A percentile compares a stretch with the other conserved stretches of the same genome.
phyloP scores from a whole-genome alignment of 192 early-diverging fungal genomes.

The Umbelopsis ramanniana region DNA sequence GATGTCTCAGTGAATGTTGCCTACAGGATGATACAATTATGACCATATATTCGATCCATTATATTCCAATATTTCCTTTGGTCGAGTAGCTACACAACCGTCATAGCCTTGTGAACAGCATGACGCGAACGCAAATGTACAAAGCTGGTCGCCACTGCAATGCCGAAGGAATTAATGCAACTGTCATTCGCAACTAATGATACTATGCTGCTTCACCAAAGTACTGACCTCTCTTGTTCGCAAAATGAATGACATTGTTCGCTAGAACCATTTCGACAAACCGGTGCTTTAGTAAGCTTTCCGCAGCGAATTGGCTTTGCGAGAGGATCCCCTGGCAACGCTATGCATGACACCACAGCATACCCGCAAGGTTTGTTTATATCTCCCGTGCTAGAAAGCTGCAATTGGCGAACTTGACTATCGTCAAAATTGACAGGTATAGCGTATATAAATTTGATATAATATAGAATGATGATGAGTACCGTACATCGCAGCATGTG shows the following conservation, averaged over 20 bases:
- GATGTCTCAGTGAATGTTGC: neutral
- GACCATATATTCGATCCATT: neutral
- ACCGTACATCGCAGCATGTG: neutral
- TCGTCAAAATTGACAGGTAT: neutral
- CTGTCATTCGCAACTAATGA: neutral
- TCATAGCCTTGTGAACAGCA: constrained; percentile 20
- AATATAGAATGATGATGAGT: neutral
- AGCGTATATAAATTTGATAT: neutral
- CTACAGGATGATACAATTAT: neutral
- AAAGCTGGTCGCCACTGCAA: neutral
- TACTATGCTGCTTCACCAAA: neutral
- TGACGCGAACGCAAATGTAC: constrained; percentile 6
- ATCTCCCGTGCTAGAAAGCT: neutral
- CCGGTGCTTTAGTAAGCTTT: constrained; percentile 1
- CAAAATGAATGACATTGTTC: constrained; percentile 10
- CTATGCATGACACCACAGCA: constrained; percentile 6
- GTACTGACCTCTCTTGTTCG: neutral
- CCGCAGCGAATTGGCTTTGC: constrained; percentile 15
- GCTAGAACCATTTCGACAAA: neutral
- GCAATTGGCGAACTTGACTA: neutral
- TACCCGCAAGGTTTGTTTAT: neutral
- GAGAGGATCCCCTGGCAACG: neutral
- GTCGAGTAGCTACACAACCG: constrained; percentile 6
- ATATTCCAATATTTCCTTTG: constrained; percentile 6
- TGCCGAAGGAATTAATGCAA: neutral